Evolutionary conservation across 805 yeast genomes (phyloP).

Genomic region (Allodekkera sacchari): DNA sequence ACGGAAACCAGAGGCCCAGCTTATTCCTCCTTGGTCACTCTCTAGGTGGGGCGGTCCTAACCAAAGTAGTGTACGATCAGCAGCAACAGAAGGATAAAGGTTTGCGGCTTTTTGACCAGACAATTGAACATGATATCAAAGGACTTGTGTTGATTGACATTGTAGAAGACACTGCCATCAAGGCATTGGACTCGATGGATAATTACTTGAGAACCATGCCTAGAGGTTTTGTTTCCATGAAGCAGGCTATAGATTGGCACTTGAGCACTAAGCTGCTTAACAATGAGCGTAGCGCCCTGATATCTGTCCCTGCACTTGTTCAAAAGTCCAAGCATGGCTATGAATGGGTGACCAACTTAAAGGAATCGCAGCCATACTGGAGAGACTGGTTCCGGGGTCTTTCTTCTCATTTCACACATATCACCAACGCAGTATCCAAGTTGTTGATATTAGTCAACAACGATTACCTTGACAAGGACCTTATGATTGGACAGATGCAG

Average conservation of each 20-base stretch:
- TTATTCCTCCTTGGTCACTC: constrained; percentile 80
- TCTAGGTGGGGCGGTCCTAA: constrained; percentile 80
- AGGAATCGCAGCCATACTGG: constrained; percentile 65
- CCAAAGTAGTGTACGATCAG: constrained; percentile 35
- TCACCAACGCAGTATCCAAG: constrained; percentile 43
- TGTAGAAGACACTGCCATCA: constrained; percentile 86
- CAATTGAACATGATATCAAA: constrained; percentile 27
- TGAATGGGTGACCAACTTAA: constrained; percentile 61
- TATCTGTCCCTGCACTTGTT: constrained; percentile 74
- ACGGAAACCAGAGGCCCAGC: constrained; percentile 20
- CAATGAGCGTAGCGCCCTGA: constrained; percentile 51
- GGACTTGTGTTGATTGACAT: constrained; percentile 84
- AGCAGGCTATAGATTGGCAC: constrained; percentile 79
- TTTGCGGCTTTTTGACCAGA: neutral
- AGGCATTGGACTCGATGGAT: constrained; percentile 60
- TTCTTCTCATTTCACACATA: constrained; percentile 38
- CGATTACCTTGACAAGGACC: constrained; percentile 74
- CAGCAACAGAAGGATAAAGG: constrained; percentile 11
- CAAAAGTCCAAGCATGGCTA: constrained; percentile 12
- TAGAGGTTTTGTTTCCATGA: constrained; percentile 36
- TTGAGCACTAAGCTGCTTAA: constrained; percentile 45
- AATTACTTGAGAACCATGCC: constrained; percentile 64
- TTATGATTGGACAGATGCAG: constrained; percentile 97
- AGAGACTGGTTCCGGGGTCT: constrained; percentile 69
- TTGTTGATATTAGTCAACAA: constrained; percentile 79